Evolutionary conservation across 192 early-diverging fungal species (phyloP).

Genomic region (Podila minutissima): DNA sequence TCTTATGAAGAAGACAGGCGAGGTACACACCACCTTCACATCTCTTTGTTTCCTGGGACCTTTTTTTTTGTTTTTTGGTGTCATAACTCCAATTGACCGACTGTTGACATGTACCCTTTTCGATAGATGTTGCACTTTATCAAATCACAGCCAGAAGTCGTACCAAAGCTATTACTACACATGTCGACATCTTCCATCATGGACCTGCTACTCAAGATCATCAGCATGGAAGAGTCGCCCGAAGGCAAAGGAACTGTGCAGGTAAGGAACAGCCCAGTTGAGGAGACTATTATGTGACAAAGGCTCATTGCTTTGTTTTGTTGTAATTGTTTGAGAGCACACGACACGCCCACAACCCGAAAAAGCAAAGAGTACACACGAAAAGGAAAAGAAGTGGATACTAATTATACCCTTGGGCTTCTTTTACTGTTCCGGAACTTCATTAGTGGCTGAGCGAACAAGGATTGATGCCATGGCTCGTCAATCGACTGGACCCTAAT

Average conservation of each 20-base stretch:
- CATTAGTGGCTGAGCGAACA: slow-evolving; percentile 86
- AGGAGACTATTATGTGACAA: not conserved
- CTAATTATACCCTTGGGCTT: not conserved
- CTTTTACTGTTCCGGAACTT: not conserved
- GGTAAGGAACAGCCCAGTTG: slow-evolving; percentile 45
- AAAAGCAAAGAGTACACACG: not conserved
- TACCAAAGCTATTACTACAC: slow-evolving; percentile 83
- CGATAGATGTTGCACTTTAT: slow-evolving; percentile 87
- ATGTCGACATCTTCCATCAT: slow-evolving; percentile 88
- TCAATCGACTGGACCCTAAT: slow-evolving; percentile 82
- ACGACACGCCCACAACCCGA: no score
- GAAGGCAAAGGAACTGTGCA: slow-evolving; percentile 88
- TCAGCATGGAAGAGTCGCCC: slow-evolving; percentile 91
- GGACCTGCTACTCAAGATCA: slow-evolving; percentile 92
- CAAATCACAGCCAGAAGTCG: slow-evolving; percentile 77
- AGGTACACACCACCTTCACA: slow-evolving; percentile 56
- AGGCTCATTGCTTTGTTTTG: no score
- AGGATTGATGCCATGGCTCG: slow-evolving; percentile 79
- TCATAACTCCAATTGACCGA: not conserved
- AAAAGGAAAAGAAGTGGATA: not conserved
- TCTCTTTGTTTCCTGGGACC: no score
- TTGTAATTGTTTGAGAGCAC: no score
- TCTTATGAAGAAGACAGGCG: slow-evolving; percentile 87
- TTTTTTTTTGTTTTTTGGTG: not conserved
- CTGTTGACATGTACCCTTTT: no score